phyloP scores from a whole-genome alignment of 805 yeast genomes.

The Phaffomyces antillensis region DNA sequence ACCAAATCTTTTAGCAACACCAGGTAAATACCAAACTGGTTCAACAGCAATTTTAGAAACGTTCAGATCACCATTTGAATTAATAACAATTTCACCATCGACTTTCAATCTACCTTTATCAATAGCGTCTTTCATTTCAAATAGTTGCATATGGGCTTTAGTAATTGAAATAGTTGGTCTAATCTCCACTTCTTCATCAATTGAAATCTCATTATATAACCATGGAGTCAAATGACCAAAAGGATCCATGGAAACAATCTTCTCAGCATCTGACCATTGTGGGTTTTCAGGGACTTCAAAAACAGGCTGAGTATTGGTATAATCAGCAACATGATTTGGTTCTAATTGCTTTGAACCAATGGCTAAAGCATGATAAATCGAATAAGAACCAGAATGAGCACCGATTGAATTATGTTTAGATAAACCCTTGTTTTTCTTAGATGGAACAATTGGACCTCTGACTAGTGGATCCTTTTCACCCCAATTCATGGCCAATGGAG shows the following conservation, averaged over 20 bases:
- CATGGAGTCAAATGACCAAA: constrained; percentile 63
- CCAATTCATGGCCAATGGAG: constrained; percentile 48
- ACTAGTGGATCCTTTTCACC: constrained; percentile 38
- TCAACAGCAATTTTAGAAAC: constrained; percentile 62
- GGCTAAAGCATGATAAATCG: constrained; percentile 59
- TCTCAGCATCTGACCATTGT: constrained; percentile 48
- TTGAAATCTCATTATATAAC: constrained; percentile 39
- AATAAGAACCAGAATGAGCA: constrained; percentile 58
- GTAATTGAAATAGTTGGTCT: constrained; percentile 63
- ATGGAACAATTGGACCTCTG: constrained; percentile 54
- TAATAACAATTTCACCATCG: constrained; percentile 55
- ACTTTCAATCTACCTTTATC: constrained; percentile 44
- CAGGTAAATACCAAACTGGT: constrained; percentile 67
- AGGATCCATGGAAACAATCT: constrained; percentile 61
- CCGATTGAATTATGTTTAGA: constrained; percentile 56
- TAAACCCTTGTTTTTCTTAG: constrained; percentile 43
- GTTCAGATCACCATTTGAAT: constrained; percentile 52
- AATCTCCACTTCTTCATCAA: constrained; percentile 44
- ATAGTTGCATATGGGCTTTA: constrained; percentile 55
- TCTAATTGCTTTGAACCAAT: constrained; percentile 54
- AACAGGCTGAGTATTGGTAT: constrained; percentile 58
- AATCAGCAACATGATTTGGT: constrained; percentile 47
- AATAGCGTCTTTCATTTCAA: constrained; percentile 53
- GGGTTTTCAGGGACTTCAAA: constrained; percentile 46
- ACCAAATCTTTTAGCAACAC: constrained; percentile 57